Conservation (phyloP, 495 filamentous ascomycete species). For the Letharia columbiana region DNA sequence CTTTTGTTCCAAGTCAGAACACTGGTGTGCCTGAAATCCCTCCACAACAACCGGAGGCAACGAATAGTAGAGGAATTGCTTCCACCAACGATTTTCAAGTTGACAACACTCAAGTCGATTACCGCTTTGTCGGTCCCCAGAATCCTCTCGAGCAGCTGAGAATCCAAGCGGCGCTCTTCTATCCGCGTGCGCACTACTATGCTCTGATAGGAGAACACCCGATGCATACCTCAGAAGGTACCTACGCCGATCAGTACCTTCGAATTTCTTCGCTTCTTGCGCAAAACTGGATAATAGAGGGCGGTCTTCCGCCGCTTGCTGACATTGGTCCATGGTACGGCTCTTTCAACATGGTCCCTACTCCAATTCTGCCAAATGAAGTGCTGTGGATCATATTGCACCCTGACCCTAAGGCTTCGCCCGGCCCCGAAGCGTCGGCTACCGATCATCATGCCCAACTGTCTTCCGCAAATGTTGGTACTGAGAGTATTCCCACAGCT, state of each 20-base stretch:
- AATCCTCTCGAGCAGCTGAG: conserved; percentile 1
- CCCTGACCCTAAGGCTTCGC: not conserved
- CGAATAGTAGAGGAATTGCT: not conserved
- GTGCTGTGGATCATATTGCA: not conserved
- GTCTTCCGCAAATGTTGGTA: not conserved
- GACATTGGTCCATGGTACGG: not conserved
- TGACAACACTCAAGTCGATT: not conserved
- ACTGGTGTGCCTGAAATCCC: not conserved
- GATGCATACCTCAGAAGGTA: not conserved
- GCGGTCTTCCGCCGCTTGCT: not conserved
- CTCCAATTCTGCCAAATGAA: conserved; percentile 1
- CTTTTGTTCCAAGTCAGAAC: not conserved
- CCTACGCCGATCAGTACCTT: not conserved
- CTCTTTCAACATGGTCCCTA: not conserved
- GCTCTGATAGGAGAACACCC: not conserved
- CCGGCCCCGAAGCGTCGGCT: not conserved
- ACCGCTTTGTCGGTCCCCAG: not conserved
- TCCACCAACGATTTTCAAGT: not conserved
- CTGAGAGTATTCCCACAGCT: not conserved
- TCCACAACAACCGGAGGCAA: not conserved
- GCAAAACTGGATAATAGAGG: not conserved
- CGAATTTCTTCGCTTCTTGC: not conserved
- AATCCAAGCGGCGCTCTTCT: conserved; percentile 11
- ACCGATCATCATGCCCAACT: not conserved
- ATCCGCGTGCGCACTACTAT: not conserved